A percentile compares a stretch with the other conserved stretches of the same genome.
Conservation (phyloP, 768 basidiomycete genomes). For the Leccinellum luteum region DNA sequence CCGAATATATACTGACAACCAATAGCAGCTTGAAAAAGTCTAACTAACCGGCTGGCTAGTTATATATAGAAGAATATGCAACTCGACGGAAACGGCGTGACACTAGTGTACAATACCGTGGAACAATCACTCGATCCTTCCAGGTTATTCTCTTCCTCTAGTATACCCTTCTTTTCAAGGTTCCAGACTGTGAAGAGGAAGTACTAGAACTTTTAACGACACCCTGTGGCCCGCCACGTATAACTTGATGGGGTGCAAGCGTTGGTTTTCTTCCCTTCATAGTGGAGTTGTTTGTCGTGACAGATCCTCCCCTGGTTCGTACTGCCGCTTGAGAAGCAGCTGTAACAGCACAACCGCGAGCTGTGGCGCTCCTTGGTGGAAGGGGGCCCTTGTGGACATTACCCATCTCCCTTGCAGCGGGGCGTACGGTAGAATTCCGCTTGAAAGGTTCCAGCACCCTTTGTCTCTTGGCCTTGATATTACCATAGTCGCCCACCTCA, state of each 20-base stretch:
- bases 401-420: slow-evolving; percentile 11
- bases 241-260: slow-evolving; percentile 7
- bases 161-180: slow-evolving; percentile 15
- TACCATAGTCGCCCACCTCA: slow-evolving; percentile 6
- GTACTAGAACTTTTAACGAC: slow-evolving; percentile 23
- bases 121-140: background rate
- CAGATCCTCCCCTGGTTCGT: slow-evolving; percentile 12
- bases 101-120: slow-evolving; percentile 26
- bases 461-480: slow-evolving; percentile 23
- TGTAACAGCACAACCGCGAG: slow-evolving; percentile 10
- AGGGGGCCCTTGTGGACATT: slow-evolving; percentile 13
- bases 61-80: background rate
- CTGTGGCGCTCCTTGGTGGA: slow-evolving; percentile 7
- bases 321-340: slow-evolving; percentile 8
- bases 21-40: background rate
- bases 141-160: slow-evolving; percentile 6
- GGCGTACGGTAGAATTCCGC: slow-evolving; percentile 28
- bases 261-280: slow-evolving; percentile 14
- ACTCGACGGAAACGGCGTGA: slow-evolving; percentile 6
- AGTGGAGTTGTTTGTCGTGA: slow-evolving; percentile 7
- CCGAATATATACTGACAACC: background rate
- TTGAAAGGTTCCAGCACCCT: slow-evolving; percentile 24
- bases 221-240: slow-evolving; percentile 10
- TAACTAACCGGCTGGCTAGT: background rate
- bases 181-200: slow-evolving; percentile 28